Evolutionary conservation across 257 asterid genomes (phyloP).

Genomic region (Haberlea rhodopensis): DNA sequence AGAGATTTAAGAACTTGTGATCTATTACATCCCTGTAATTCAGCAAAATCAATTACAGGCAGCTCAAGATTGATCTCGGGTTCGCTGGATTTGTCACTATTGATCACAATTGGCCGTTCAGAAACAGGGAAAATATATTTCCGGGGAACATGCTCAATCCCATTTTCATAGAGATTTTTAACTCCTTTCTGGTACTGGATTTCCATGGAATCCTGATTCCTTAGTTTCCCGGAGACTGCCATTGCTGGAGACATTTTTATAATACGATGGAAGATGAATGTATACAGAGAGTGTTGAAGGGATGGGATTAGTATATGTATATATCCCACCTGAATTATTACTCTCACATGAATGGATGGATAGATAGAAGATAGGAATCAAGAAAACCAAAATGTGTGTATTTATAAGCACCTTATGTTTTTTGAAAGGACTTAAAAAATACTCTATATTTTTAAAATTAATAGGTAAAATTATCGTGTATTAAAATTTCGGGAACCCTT

Average conservation of each 20-base stretch:
- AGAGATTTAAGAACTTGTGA: conserved; percentile 51
- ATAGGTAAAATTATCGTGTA: background rate
- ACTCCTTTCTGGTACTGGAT: conserved; percentile 67
- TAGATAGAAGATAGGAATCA: conserved; percentile 26
- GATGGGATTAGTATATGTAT: background rate
- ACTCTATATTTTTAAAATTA: no score
- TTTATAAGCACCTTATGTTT: conserved; percentile 28
- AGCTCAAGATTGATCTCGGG: conserved; percentile 33
- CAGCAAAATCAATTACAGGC: conserved; percentile 74
- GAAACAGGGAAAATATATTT: conserved; percentile 68
- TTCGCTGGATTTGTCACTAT: background rate
- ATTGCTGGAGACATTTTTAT: conserved; percentile 58
- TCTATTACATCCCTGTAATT: conserved; percentile 58
- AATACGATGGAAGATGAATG: background rate
- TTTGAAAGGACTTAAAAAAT: no score
- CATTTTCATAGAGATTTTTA: conserved; percentile 58
- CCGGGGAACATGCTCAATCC: conserved; percentile 56
- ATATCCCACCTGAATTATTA: conserved; percentile 5
- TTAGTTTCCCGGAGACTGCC: conserved; percentile 1
- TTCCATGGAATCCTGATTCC: conserved; percentile 26
- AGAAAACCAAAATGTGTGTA: conserved; percentile 23
- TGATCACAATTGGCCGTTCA: conserved; percentile 52
- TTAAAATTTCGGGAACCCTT: no score
- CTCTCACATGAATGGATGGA: background rate
- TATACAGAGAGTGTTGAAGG: background rate